Base-by-base conservation (phyloP, 2,329 filamentous ascomycete genomes). In the Paraphoma chrysanthemicola region DNA sequence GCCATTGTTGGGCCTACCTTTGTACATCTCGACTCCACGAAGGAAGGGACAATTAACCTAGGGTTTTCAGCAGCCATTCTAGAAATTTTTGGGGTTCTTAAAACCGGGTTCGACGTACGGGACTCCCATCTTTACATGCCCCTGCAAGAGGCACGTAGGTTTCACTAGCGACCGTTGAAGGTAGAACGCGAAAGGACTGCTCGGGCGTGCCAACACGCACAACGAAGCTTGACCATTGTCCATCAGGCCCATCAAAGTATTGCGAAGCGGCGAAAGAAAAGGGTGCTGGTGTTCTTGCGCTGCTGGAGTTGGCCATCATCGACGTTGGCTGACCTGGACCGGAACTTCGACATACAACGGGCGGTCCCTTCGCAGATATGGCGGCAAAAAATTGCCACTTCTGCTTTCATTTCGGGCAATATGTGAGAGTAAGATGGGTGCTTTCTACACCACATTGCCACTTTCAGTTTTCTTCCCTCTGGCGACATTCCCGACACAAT, bases 101-200 rank as follows among this genome's bases (percentile, higher is more conserved):
- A n/a, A n/a, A n/a, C n/a, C n/a, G n/a, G n/a, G n/a, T n/a, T n/a
- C 18, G 36, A 29, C 56, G 36, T 44, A 56, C 45, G 3, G 45
- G 45, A 11, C 43, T 38, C 10, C 46, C 42, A 17, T 55, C 49
- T 51, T 56, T 59, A 36, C 57, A 59, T 11, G 49, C 53, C 7
- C 50, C 53, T 8, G 18, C 38, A n/a, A 59, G 17, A 11, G 62
- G 62, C 12, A 67, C 23, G 41, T 61, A 44, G 59, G 56, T 38
- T 60, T 60, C 49, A 57, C 47, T 23, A 1, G 55, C 51, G 9
- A 54, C 47, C 1, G 58, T 48, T 3, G 72, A 70, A 9, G 70
- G 64, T 9, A 73, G 44, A n/a, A 74, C 55, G n/a, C 70, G 65
- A 50, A 74, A 66, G 23, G 47, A 60, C 44, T 74, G 72, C 36